Evolutionary conservation across 2,329 filamentous ascomycete species (phyloP).

Genomic region (Bipolaris gigantea): DNA sequence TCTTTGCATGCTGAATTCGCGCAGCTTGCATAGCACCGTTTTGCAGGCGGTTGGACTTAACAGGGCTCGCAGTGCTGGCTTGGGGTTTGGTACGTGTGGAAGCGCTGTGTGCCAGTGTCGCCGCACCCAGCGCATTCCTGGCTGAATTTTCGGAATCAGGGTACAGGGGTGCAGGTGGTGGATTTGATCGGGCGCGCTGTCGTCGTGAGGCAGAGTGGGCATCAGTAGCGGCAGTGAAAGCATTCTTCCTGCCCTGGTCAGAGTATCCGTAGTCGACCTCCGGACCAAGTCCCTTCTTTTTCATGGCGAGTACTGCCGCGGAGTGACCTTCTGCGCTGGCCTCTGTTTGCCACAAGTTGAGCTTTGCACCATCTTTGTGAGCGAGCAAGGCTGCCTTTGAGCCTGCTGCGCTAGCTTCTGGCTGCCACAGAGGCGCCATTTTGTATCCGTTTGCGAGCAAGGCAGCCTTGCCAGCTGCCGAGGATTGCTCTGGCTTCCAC

Average conservation of each 20-base stretch:
- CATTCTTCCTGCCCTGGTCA: slow-evolving; percentile 61
- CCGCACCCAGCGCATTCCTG: slow-evolving; percentile 72
- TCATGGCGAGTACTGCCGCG: slow-evolving; percentile 70
- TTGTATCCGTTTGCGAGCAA: slow-evolving; percentile 63
- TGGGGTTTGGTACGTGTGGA: slow-evolving; percentile 31
- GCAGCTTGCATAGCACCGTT: slow-evolving; percentile 62
- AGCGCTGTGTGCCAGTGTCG: slow-evolving; percentile 64
- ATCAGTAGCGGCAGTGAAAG: slow-evolving; percentile 73
- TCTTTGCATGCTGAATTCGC: slow-evolving; percentile 66
- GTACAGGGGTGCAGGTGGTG: slow-evolving; percentile 51
- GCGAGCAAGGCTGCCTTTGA: slow-evolving; percentile 76
- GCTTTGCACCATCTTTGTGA: slow-evolving; percentile 54
- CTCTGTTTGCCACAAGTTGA: slow-evolving; percentile 56
- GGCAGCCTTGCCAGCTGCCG: slow-evolving; percentile 62
- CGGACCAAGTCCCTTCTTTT: slow-evolving; percentile 52
- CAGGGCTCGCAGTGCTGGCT: slow-evolving; percentile 1
- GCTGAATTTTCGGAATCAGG: slow-evolving; percentile 63
- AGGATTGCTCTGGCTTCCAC: slow-evolving; percentile 65
- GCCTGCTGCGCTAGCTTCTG: slow-evolving; percentile 65
- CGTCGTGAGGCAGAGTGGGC: slow-evolving; percentile 64
- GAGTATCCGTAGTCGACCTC: slow-evolving; percentile 53
- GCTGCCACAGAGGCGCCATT: slow-evolving; percentile 64
- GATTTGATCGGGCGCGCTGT: slow-evolving; percentile 65
- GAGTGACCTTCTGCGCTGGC: slow-evolving; percentile 62
- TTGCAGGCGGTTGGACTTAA: slow-evolving; percentile 47